Evolutionary conservation across 306 rosid species (phyloP).

Genomic region (Cotoneaster glaucophyllus): DNA sequence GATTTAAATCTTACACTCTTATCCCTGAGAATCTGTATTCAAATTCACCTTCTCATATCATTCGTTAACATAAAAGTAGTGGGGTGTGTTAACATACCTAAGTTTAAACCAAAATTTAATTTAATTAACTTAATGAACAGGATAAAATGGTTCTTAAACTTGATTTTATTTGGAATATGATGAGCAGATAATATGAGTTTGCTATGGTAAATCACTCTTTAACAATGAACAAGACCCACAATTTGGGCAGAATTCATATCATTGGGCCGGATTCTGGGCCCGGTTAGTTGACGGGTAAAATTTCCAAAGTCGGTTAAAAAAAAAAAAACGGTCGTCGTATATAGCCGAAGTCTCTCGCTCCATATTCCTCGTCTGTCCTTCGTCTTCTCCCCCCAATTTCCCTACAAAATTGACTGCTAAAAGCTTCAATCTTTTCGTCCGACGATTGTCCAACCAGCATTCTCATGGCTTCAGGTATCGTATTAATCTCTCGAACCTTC

Average conservation of each 20-base stretch:
- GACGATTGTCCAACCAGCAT: background rate
- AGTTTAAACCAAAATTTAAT: no score
- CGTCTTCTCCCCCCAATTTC: slow-evolving; percentile 9
- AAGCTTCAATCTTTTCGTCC: background rate
- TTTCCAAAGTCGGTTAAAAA: background rate
- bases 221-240: background rate
- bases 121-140: no score
- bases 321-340: background rate
- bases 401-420: slow-evolving; percentile 8
- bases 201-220: no score
- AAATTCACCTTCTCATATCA: no score
- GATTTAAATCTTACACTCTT: no score
- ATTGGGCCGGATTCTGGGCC: background rate
- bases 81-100: no score
- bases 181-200: no score
- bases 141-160: no score
- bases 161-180: no score
- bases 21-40: no score
- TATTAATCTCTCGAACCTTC: background rate
- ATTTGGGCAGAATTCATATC: background rate
- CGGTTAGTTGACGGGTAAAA: background rate
- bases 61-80: no score
- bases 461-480: slow-evolving; percentile 74
- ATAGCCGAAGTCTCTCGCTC: background rate
- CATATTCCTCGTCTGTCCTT: background rate